Evolutionary conservation across 768 basidiomycete genomes (phyloP).

Genomic region (Xerocomellus amylosporus): DNA sequence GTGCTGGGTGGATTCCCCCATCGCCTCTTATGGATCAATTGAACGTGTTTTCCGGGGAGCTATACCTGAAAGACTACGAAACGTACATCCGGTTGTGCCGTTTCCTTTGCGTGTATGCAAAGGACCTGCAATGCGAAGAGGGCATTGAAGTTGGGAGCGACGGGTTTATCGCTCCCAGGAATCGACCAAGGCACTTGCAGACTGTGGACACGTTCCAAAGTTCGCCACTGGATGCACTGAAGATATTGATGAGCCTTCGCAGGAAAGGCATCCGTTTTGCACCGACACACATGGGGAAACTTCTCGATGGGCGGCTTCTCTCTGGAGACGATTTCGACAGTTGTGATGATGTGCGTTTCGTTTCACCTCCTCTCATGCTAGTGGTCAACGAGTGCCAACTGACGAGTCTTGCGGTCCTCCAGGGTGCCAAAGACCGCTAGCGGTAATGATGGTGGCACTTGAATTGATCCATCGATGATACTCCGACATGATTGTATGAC

Average conservation of each 20-base stretch:
- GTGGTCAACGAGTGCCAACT: no score
- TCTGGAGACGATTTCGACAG: constrained; percentile 8
- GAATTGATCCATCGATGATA: no score
- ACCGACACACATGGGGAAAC: constrained; percentile 42
- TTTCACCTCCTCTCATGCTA: no score
- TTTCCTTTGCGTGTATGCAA: constrained; percentile 26
- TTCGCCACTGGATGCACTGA: constrained; percentile 35
- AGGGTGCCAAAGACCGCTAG: no score
- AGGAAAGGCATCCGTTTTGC: constrained; percentile 40
- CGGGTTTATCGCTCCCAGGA: constrained; percentile 21
- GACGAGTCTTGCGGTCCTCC: no score
- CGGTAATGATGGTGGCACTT: no score
- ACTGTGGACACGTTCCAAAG: constrained; percentile 27
- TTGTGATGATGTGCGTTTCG: not conserved
- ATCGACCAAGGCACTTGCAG: constrained; percentile 9
- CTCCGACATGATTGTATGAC: no score
- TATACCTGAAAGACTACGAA: constrained; percentile 29
- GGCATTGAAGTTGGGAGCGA: constrained; percentile 8
- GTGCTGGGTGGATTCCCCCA: not conserved
- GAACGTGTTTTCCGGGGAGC: constrained; percentile 34
- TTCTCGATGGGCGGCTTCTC: constrained; percentile 32
- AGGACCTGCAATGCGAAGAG: constrained; percentile 8
- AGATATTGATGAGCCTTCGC: constrained; percentile 24
- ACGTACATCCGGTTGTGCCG: constrained; percentile 28
- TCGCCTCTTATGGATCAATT: constrained; percentile 18